Percentiles rank a stretch among this genome's conserved stretches.
phyloP scores from a whole-genome alignment of 192 early-diverging fungal species.

The Dispira parvispora region DNA sequence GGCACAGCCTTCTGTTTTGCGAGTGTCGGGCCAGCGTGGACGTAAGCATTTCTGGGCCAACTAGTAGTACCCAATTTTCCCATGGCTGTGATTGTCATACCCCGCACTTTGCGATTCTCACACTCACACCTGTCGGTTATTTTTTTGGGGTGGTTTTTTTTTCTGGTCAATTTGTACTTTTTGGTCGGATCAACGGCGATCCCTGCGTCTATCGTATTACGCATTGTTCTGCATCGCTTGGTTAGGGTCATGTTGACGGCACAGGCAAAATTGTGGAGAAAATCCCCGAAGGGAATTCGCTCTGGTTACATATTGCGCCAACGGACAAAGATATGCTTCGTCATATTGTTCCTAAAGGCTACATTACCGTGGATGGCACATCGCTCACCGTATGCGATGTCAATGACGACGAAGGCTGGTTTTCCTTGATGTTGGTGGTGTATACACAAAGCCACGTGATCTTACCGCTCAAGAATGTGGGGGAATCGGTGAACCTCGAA shows the following conservation, averaged over 20 bases:
- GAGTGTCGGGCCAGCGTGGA: too few relatives aligned
- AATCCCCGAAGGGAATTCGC: conserved; percentile 77
- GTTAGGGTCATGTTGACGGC: conserved; percentile 77
- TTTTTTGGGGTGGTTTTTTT: too few relatives aligned
- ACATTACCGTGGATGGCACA: conserved; percentile 83
- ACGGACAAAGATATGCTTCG: conserved; percentile 39
- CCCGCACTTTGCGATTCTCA: too few relatives aligned
- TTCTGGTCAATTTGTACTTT: too few relatives aligned
- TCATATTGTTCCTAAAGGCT: conserved; percentile 93
- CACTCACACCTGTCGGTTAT: too few relatives aligned
- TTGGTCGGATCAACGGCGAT: too few relatives aligned
- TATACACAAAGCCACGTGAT: conserved; percentile 77
- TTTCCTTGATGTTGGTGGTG: conserved; percentile 91
- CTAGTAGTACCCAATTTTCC: too few relatives aligned
- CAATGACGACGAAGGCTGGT: conserved; percentile 50
- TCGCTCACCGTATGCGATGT: conserved; percentile 89
- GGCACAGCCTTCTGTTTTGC: too few relatives aligned
- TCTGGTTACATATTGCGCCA: conserved; percentile 54
- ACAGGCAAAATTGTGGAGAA: conserved; percentile 58
- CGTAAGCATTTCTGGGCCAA: too few relatives aligned
- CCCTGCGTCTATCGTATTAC: too few relatives aligned
- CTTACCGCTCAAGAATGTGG: conserved; percentile 52
- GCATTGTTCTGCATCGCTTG: background rate
- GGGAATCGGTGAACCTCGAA: conserved; percentile 80
- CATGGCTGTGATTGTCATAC: too few relatives aligned